A percentile compares a stretch with the other conserved stretches of the same genome.
phyloP scores from a whole-genome alignment of 1,139 yeast genomes.

The Geotrichum restrictum region DNA sequence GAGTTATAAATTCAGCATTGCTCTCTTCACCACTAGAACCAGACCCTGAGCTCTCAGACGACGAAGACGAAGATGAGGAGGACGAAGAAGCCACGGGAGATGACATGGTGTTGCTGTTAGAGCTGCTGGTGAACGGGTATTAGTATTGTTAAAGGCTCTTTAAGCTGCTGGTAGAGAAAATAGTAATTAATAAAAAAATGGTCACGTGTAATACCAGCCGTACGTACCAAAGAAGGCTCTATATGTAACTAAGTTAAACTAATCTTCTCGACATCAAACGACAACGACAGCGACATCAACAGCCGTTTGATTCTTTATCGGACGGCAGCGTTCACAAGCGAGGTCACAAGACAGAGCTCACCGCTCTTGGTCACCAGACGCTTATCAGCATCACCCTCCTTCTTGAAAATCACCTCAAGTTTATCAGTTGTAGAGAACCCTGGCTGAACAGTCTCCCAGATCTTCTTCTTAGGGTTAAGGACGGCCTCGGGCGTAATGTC shows the following conservation, averaged over 20 bases:
- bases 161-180: background rate
- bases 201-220: background rate
- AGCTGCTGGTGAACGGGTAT: background rate
- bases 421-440: conserved; percentile 73
- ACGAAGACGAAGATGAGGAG: background rate
- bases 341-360: conserved; percentile 63
- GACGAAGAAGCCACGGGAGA: conserved; percentile 1
- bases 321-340: conserved; percentile 68
- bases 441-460: conserved; percentile 95
- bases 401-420: conserved; percentile 75
- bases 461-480: conserved; percentile 96
- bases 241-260: too few relatives aligned
- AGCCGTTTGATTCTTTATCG: too few relatives aligned
- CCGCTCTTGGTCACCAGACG: conserved; percentile 76
- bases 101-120: background rate
- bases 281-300: too few relatives aligned
- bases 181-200: background rate
- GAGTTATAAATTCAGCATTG: conserved; percentile 13
- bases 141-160: background rate
- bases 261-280: too few relatives aligned
- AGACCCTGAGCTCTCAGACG: background rate
- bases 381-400: conserved; percentile 74
- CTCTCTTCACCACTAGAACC: background rate
- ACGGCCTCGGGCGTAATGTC: conserved; percentile 80
- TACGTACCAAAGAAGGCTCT: too few relatives aligned